Evolutionary conservation across 2,329 filamentous ascomycete species (phyloP), one percentile per base, ranked within the genome.

Genomic region (Aspergillus jensenii): DNA sequence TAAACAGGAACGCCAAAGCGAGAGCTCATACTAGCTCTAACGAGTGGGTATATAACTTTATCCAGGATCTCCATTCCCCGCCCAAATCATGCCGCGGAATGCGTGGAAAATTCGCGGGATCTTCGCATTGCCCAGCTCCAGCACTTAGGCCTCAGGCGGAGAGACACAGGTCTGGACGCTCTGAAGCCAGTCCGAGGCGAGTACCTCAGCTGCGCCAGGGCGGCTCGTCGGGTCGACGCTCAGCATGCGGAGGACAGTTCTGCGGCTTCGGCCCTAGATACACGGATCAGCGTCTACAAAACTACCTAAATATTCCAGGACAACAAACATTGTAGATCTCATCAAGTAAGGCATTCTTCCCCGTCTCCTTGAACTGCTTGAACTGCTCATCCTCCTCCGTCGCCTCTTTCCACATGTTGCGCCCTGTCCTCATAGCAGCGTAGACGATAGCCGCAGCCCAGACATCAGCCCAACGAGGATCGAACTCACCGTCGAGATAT

Each of bases 371-470:
- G 6, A 40, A 52, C 11, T 8, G 15, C n/a, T 12, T 19, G n/a
- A 45, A 52, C 17, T n/a, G 9, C 6, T 35, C 15, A 19, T 45
- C 50, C 12, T 15, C 25, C 9, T 44, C 40, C n/a, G 50, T 45
- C 17, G 50, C 50, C 12, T 21, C n/a, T 19, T 37, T 52, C 50
- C 50, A 52, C 23, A 17, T 25, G 15, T 52, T 52, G 5, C 50
- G 27, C 23, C 50, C 50, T 6, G 39, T 27, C 12, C 40, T 35
- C 50, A 52, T 52, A n/a, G 50, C 50, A 4, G 45, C 25, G 17
- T 52, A 52, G 5, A 52, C 27, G 23, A 52, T 17, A 8, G 50
- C 50, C 2, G 50, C 50, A 15, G 50, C 50, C 50, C 50, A 52
- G 50, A 52, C 37, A 14, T 52, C 50, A 5, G 17, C 23, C 7